Base-by-base conservation (phyloP, 306 rosid genomes). In the Vicia villosa region DNA sequence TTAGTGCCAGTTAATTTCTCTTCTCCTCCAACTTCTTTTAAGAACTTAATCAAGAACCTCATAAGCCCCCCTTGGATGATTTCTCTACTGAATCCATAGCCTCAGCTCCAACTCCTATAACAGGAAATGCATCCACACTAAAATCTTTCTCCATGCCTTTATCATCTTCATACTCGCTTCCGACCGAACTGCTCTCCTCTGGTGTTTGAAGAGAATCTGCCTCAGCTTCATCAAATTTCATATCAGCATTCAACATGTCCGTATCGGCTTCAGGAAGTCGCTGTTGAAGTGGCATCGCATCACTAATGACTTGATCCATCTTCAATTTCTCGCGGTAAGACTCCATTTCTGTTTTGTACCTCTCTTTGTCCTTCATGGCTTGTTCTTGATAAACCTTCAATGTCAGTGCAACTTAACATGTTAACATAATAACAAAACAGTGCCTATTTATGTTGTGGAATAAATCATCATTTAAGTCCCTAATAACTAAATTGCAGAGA, bases 371-470 rank as follows among this genome's bases (percentile, higher is more conserved):
- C 80, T 84, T 84, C 38, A 84, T 4, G 1, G 99, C 99, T 82
- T 85, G 84, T 78, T 90, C 96, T 77, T 94, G 99, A 78, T 91
- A 94, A 72, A 88, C 89, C 99, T 94, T 66, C 41, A 32, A 64
- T 58, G 0, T 36, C 36, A 55, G 4, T 24, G 74, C 60, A 71
- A 41, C 72, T 17, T 38, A 54, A 51, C 34, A 22, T 60, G 50
- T 58, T 52, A 69, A 46, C 46, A 56, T n/a, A 20, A 32, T 12
- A 15, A 16, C 10, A 3, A 45, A 45, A 21, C 20, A 12, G 58
- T 40, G 42, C 15, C 13, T 14, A 14, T 34, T 34, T 47, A 16
- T 41, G 6, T 5, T 12, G 46, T 13, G 47, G 12, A 17, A 49
- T 49, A 17, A 43, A 43, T 15, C 16, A 43, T 13, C 49, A 43